A percentile compares a stretch with the other conserved stretches of the same genome.
Evolutionary conservation across 2,329 filamentous ascomycete species (phyloP).

Genomic region (Diaporthe eres): DNA sequence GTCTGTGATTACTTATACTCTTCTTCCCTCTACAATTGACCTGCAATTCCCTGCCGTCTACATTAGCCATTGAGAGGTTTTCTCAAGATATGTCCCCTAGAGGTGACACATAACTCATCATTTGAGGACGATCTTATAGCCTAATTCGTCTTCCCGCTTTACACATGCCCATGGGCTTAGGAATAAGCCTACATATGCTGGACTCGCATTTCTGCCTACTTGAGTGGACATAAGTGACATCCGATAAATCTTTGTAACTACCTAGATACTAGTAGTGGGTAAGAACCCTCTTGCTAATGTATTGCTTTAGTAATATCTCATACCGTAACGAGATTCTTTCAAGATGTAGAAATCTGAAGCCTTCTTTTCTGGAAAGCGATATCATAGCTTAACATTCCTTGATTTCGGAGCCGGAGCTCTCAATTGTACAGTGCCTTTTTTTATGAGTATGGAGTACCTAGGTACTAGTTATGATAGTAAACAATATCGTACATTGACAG

Average conservation of each 20-base stretch:
- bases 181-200: too few relatives aligned
- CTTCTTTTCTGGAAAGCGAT: neutral
- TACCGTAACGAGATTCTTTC: rapidly evolving
- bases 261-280: too few relatives aligned
- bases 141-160: neutral
- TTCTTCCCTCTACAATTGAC: neutral
- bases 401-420: neutral
- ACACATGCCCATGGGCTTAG: too few relatives aligned
- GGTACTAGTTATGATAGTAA: neutral
- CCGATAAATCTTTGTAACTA: too few relatives aligned
- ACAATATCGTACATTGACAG: neutral
- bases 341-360: neutral
- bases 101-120: too few relatives aligned
- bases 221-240: neutral
- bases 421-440: neutral
- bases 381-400: neutral
- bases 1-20: neutral
- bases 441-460: neutral
- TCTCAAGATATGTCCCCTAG: neutral
- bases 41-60: too few relatives aligned
- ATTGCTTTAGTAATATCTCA: neutral
- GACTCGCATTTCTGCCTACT: too few relatives aligned
- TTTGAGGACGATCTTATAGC: too few relatives aligned
- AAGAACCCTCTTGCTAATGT: too few relatives aligned
- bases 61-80: neutral